Base-by-base conservation (phyloP, 106 monocot species). In the Ottelia alismoides region DNA sequence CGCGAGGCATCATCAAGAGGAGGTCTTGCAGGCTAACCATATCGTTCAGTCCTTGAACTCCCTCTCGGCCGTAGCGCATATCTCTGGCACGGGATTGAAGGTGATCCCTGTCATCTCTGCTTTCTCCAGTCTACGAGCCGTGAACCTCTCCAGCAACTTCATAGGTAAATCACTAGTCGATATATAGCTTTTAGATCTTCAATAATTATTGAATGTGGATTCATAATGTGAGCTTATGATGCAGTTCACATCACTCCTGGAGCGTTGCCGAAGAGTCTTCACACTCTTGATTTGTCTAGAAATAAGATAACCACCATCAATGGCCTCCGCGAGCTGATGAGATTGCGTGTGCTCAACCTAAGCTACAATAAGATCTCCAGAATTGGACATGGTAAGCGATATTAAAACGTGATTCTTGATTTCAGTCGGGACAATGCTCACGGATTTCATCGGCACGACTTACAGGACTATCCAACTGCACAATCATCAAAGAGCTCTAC, bases 301-400 rank as follows among this genome's bases (percentile, higher is more conserved):
- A 89, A 96, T 70, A 89, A 82, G 74, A 89, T 96, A 18, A 55
- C 70, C 1, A 51, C 71, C 0, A 85, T 89, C 45, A 85, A 96
- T 47, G 96, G 89, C 0, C 78, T 96, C 24, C 74, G 76, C 32
- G 88, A 89, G 53, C 62, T 96, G 52, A 84, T 76, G 24, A 76
- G 89, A 45, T 45, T 96, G 63, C 67, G 89, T 0, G 76, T 84
- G 51, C 81, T 94, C 26, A 84, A 94, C 50, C 78, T 94, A 35
- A 94, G 94, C 69, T 85, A 94, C 54, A 94, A 94, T 57, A 51
- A 64, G 48, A 88, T 94, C 25, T 81, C 94, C 28, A 66, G 81
- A 10, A 88, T 84, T 45, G 81, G 94, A 24, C 88, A 94, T 62
- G 94, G 94, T 94, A 64, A 75, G 69, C 20, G 23, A 67, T 51